These are phyloP conservation scores for Termitomyces sp. DNA, from an alignment of 768 basidiomycete genomes.

Conservation along the genomic window DNA sequence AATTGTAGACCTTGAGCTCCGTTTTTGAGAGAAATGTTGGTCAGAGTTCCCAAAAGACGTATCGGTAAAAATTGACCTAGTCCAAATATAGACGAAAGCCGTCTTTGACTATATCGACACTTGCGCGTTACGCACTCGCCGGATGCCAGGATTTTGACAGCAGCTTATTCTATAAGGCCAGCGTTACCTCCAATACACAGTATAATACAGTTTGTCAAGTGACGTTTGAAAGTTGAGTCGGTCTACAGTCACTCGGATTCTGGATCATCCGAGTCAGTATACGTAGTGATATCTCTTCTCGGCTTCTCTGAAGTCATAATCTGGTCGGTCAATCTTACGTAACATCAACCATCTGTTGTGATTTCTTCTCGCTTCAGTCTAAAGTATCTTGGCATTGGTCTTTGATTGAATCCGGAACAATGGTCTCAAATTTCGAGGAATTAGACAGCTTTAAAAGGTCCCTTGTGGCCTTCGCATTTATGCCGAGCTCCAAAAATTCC, in stretches of 20 bases:
- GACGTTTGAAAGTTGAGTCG: too few relatives aligned
- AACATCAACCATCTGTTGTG: not conserved
- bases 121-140: too few relatives aligned
- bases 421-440: not conserved
- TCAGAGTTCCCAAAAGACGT: not conserved
- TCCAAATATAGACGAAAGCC: not conserved
- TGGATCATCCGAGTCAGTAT: too few relatives aligned
- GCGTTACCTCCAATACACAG: not conserved
- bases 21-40: not conserved
- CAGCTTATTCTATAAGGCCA: not conserved
- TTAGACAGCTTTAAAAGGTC: not conserved
- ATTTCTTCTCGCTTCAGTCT: too few relatives aligned
- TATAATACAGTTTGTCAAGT: not conserved
- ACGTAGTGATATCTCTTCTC: too few relatives aligned
- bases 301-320: too few relatives aligned
- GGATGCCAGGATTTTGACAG: not conserved
- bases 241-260: too few relatives aligned
- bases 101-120: not conserved
- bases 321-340: not conserved
- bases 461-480: not conserved
- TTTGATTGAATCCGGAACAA: not conserved
- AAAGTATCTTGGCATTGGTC: not conserved
- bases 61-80: not conserved
- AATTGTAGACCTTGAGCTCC: not conserved
- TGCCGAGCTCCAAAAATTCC: not conserved